Evolutionary conservation across 2,329 filamentous ascomycete species (phyloP).

Genomic region (Phialemoniopsis sp.): DNA sequence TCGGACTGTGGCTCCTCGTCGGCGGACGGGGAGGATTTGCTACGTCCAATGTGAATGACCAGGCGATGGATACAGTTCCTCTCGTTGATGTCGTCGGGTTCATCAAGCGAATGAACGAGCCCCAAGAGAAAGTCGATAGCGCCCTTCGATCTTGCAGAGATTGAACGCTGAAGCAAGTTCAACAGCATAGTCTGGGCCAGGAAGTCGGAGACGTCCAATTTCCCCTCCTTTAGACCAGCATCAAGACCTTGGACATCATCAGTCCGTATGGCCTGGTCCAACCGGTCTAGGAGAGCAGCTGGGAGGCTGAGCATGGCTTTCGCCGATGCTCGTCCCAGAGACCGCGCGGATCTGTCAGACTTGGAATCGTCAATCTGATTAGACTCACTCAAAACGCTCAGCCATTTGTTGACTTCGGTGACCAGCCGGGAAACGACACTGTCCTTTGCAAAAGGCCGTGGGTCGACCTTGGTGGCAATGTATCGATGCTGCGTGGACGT

Average conservation of each 20-base stretch:
- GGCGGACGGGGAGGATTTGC: conserved; percentile 43
- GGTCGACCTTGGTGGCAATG: conserved; percentile 85
- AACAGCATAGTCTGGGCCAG: conserved; percentile 66
- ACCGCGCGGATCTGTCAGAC: conserved; percentile 71
- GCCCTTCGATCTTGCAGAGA: conserved; percentile 62
- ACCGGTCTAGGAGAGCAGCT: conserved; percentile 59
- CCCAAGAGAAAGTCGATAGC: conserved; percentile 70
- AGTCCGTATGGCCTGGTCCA: conserved; percentile 68
- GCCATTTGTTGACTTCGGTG: conserved; percentile 80
- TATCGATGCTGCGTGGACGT: conserved; percentile 79
- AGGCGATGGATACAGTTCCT: conserved; percentile 91
- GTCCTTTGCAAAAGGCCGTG: conserved; percentile 80
- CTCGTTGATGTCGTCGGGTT: conserved; percentile 88
- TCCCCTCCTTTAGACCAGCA: conserved; percentile 53
- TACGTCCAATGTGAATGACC: conserved; percentile 85
- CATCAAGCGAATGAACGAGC: conserved; percentile 69
- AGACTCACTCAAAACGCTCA: conserved; percentile 75
- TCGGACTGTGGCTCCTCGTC: conserved; percentile 49
- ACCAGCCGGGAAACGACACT: conserved; percentile 43
- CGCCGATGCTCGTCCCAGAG: conserved; percentile 72
- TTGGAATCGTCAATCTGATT: conserved; percentile 72
- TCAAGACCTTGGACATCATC: conserved; percentile 59
- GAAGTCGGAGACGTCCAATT: conserved; percentile 45
- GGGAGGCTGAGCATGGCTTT: conserved; percentile 73
- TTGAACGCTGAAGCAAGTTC: conserved; percentile 74